Conservation (phyloP, 345 rosid genomes). For the Acer campestre region DNA sequence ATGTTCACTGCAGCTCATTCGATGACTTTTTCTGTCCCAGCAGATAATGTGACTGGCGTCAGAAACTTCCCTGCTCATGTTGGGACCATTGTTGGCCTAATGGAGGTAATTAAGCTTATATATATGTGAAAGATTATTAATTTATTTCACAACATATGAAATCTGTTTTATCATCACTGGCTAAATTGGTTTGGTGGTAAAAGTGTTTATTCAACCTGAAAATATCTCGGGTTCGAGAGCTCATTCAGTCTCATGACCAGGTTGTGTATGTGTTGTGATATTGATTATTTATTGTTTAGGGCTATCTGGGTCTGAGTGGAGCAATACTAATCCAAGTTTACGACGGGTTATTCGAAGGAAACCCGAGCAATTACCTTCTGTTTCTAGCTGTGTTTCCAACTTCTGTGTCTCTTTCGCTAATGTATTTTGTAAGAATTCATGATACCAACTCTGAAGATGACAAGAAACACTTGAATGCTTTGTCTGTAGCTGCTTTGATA, state of each 20-base stretch:
- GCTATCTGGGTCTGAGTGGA: constrained; percentile 88
- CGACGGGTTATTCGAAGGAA: constrained; percentile 21
- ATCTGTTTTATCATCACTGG: no score
- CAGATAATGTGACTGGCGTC: constrained; percentile 44
- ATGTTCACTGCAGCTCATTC: constrained; percentile 43
- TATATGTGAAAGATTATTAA: no score
- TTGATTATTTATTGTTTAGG: constrained; percentile 37
- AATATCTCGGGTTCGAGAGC: no score
- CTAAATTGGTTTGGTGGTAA: no score
- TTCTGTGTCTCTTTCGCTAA: constrained; percentile 53
- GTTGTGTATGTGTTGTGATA: no score
- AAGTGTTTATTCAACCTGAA: no score
- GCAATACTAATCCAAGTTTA: constrained; percentile 63
- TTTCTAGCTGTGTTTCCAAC: constrained; percentile 69
- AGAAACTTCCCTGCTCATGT: constrained; percentile 33
- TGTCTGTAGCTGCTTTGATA: constrained; percentile 60
- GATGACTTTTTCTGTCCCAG: constrained; percentile 45
- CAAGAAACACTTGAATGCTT: constrained; percentile 70
- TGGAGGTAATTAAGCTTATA: constrained; percentile 33
- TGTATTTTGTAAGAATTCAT: constrained; percentile 64
- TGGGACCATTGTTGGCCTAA: constrained; percentile 50
- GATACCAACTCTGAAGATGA: constrained; percentile 48
- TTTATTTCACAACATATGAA: no score
- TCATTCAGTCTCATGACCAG: no score
- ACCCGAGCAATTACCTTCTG: constrained; percentile 63